phyloP scores from a whole-genome alignment of 495 filamentous ascomycete species.

The Aspergillus nanangensis region DNA sequence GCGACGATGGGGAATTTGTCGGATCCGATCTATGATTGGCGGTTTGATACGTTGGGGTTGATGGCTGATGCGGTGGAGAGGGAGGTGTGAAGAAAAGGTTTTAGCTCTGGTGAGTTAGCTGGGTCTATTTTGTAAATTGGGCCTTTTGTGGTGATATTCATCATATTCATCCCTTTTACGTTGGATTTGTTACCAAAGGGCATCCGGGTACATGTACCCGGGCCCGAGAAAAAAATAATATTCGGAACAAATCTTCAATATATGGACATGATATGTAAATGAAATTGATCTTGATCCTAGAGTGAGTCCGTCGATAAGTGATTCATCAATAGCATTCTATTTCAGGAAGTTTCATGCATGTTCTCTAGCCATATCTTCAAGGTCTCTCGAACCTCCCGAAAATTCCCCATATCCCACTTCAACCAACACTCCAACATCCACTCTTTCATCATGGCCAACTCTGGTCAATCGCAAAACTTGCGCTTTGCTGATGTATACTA shows the following conservation, averaged over 20 bases:
- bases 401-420: too few relatives aligned
- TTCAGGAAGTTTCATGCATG: too few relatives aligned
- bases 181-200: too few relatives aligned
- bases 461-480: not conserved
- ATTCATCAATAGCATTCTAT: too few relatives aligned
- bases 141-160: too few relatives aligned
- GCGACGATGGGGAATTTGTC: conserved; percentile 38
- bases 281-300: too few relatives aligned
- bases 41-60: conserved; percentile 62
- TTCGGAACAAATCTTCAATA: not conserved
- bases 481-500: conserved; percentile 6
- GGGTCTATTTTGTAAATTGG: too few relatives aligned
- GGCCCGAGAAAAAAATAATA: not conserved
- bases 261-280: not conserved
- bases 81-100: not conserved
- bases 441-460: not conserved
- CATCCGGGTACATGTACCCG: conserved; percentile 6
- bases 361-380: too few relatives aligned
- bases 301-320: too few relatives aligned
- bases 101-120: not conserved
- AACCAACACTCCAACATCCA: not conserved
- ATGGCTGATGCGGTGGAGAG: conserved; percentile 68
- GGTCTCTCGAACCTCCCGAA: too few relatives aligned
- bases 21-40: conserved; percentile 49
- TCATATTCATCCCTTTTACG: too few relatives aligned